Conservation (phyloP, 257 asterid species). For the Phtheirospermum japonicum region DNA sequence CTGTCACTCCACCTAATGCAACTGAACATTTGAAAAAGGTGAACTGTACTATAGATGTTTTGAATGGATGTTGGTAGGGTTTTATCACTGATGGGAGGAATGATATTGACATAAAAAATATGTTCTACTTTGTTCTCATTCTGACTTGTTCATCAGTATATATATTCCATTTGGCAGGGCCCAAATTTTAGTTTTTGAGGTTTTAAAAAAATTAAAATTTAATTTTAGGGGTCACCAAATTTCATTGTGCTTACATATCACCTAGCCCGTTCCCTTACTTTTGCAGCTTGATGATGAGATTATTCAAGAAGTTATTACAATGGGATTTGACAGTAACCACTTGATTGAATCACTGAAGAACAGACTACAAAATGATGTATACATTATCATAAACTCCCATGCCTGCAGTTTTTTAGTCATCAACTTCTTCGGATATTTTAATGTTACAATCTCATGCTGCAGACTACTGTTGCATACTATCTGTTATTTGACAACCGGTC, state of each 20-base stretch:
- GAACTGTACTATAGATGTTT: slow-evolving; percentile 16
- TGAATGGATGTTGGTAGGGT: neutral
- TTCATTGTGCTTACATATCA: slow-evolving; percentile 14
- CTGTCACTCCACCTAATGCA: slow-evolving; percentile 82
- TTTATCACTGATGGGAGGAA: slow-evolving; percentile 9
- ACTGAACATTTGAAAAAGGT: slow-evolving; percentile 69
- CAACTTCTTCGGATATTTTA: slow-evolving; percentile 14
- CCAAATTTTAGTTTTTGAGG: too few species aligned
- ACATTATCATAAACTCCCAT: slow-evolving; percentile 20
- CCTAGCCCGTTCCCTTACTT: slow-evolving; percentile 30
- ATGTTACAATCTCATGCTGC: slow-evolving; percentile 28
- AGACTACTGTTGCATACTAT: slow-evolving; percentile 96
- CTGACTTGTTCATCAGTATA: slow-evolving; percentile 1
- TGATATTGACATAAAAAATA: neutral
- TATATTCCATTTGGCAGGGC: too few species aligned
- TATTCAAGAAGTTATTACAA: slow-evolving; percentile 67
- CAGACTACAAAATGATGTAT: slow-evolving; percentile 85
- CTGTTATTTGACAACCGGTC: slow-evolving; percentile 72
- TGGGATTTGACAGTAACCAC: slow-evolving; percentile 72
- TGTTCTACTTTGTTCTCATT: neutral
- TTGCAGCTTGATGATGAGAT: slow-evolving; percentile 90
- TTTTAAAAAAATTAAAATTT: too few species aligned
- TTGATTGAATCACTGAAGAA: slow-evolving; percentile 76
- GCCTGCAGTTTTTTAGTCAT: slow-evolving; percentile 19
- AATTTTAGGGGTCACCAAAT: neutral